Evolutionary conservation across 208 protist genomes (phyloP).

Genomic region (Leishmania lainsoni): DNA sequence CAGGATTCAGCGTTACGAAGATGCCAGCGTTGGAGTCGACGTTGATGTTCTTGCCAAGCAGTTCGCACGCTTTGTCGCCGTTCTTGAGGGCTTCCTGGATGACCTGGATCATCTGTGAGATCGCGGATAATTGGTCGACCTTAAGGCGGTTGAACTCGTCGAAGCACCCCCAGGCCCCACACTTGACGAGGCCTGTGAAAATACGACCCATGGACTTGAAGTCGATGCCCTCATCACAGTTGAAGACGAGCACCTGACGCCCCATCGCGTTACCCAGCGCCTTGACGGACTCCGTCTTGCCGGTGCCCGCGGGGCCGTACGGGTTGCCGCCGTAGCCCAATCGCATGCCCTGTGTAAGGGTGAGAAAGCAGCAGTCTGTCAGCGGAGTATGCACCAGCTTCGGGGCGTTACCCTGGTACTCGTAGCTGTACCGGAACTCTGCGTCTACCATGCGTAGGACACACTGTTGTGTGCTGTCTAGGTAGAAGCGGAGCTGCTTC

Average conservation of each 20-base stretch:
- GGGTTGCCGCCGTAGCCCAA: slow-evolving; percentile 98
- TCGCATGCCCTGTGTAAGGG: slow-evolving; percentile 97
- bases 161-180: slow-evolving; percentile 99
- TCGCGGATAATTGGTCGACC: slow-evolving; percentile 97
- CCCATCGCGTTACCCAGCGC: slow-evolving; percentile 97
- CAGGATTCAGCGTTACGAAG: slow-evolving; percentile 99
- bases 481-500: slow-evolving; percentile 97
- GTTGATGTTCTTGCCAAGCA: slow-evolving; percentile 92
- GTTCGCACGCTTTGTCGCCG: slow-evolving; percentile 75
- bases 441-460: slow-evolving; percentile 95
- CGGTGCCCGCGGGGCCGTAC: slow-evolving; percentile 98
- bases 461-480: slow-evolving; percentile 65
- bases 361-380: slow-evolving; percentile 98
- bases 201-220: slow-evolving; percentile 99
- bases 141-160: slow-evolving; percentile 99
- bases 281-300: slow-evolving; percentile 99
- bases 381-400: slow-evolving; percentile 98
- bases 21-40: slow-evolving; percentile 97
- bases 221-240: slow-evolving; percentile 99
- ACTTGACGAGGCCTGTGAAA: slow-evolving; percentile 99
- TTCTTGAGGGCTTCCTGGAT: slow-evolving; percentile 98
- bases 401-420: slow-evolving; percentile 98
- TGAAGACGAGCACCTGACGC: slow-evolving; percentile 98
- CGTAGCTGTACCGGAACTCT: slow-evolving; percentile 97
- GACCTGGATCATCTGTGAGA: slow-evolving; percentile 99